Evolutionary conservation across 2,329 filamentous ascomycete species (phyloP), one percentile per base, ranked within the genome.

Genomic region (Colletotrichum tabaci): DNA sequence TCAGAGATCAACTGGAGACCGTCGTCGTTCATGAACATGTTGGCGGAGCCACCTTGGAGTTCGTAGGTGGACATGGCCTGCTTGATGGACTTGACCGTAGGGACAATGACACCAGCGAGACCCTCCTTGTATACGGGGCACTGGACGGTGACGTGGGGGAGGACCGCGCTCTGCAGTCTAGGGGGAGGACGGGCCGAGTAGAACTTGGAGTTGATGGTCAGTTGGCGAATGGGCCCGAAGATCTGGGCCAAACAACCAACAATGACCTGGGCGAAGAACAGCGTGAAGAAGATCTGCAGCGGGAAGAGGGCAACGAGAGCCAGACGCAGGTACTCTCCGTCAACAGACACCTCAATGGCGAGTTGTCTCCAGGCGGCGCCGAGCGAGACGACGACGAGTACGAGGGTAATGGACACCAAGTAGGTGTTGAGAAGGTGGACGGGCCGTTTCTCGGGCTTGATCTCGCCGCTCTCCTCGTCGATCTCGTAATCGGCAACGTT

Each of bases 121-220:
- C 94, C 93, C 80, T 97, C 94, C 80, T 96, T 96, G 84, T 96
- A 97, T 0, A 97, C 93, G 5, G 94, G 94, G 80, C 93, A 95
- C 78, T 97, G 94, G 52, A 97, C 93, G 3, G 93, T 96, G 74
- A 94, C 87, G 77, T 94, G 93, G 2, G 92, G 93, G 18, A 95
- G 86, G 35, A 85, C 78, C 8, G 82, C 77, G 1, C 82, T 83
- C 67, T 88, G 87, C 38, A 95, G 81, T 58, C 92, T 86, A 23
- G 88, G 87, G 1, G 92, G 90, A 10, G 91, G 87, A n/a, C 87
- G 85, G 1, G 92, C 94, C 0, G 94, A 96, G 83, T 93, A 96
- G 84, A 92, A 96, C 80, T 93, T 93, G 77, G 93, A 94, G 86
- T 96, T 96, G 76, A 87, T 83, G 42, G 87, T 89, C 80, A 96